Percentiles rank a stretch among this genome's conserved stretches.
These are phyloP conservation scores for Microcyclospora pomicola DNA, from an alignment of 2,329 filamentous ascomycete genomes.

Conservation along the genomic window DNA sequence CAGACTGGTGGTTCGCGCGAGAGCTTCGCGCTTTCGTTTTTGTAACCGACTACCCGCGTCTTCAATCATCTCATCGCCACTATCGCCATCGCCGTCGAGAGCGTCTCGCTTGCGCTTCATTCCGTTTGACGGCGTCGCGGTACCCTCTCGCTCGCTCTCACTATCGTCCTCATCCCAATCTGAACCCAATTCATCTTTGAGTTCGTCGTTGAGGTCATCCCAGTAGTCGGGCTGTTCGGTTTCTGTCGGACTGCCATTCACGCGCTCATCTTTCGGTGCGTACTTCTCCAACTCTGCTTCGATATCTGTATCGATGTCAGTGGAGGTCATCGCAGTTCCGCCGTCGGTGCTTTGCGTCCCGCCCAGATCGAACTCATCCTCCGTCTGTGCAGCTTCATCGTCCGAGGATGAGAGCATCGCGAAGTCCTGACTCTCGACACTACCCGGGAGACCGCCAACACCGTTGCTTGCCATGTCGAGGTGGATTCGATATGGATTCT, in stretches of 20 bases:
- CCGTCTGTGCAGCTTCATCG: constrained; percentile 28
- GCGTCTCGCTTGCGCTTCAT: constrained; percentile 20
- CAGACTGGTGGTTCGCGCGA: constrained; percentile 33
- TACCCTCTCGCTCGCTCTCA: constrained; percentile 9
- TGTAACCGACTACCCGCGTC: constrained; percentile 32
- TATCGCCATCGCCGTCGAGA: constrained; percentile 17
- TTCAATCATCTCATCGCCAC: constrained; percentile 22
- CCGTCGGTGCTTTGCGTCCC: constrained; percentile 1
- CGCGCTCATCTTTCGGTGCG: constrained; percentile 30
- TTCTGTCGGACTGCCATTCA: constrained; percentile 18
- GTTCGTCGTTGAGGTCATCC: constrained; percentile 49
- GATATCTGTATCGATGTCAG: constrained; percentile 19
- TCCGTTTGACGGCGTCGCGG: constrained; percentile 13
- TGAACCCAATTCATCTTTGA: constrained; percentile 57
- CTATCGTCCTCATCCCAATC: constrained; percentile 34
- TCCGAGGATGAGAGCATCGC: constrained; percentile 31
- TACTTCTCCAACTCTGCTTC: constrained; percentile 32
- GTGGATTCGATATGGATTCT: constrained; percentile 65
- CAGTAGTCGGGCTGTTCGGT: constrained; percentile 25
- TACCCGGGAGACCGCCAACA: constrained; percentile 15
- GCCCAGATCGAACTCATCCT: constrained; percentile 22
- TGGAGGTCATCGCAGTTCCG: constrained; percentile 9
- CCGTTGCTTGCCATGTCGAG: constrained; percentile 52
- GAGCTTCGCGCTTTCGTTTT: constrained; percentile 34
- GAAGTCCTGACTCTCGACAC: constrained; percentile 18